Base-by-base conservation (phyloP, 306 rosid species). In the Nissolia schottii region DNA sequence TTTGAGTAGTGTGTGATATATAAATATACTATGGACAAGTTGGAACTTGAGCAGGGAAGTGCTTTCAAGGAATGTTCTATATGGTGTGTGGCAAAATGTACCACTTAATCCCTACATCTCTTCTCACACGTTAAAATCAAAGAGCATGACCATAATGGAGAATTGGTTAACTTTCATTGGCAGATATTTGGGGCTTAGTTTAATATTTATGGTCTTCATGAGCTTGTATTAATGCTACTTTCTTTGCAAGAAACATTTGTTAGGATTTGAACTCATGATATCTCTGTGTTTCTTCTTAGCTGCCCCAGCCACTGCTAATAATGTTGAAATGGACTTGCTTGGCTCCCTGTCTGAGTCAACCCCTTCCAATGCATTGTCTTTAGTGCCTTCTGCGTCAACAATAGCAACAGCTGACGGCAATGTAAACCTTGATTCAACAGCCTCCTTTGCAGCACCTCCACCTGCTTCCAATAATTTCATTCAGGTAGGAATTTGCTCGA, bases 281-380 rank as follows among this genome's bases (percentile, higher is more conserved):
- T 55, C 23, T 71, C 34, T 43, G 18, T 64, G 43, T 70, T 48
- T 70, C 69, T 69, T 77, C 61, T 79, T 87, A 89, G 98, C 84
- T 80, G 76, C 85, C 69, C 86, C 81, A 6, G 63, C 68, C 67
- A 14, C 78, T 74, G 50, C 87, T 12, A 83, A 79, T 61, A 86
- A 50, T 85, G 80, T 67, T 19, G 92, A 87, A 84, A 66, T 85
- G 73, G 90, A 86, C 77, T 74, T 92, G 50, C 82, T 92, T 13
- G 88, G 88, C 68, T 83, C 94, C 16, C 86, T 88, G 35, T 74
- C 88, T 0, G 90, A 90, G 10, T 81, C 93, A 5, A 81, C 83
- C 80, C 55, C 88, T 43, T 76, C 89, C 58, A 85, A 87, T 72
- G 46, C 84, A 18, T 77, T 90, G 84, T 90, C 89, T 73, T 55